Evolutionary conservation across 2,329 filamentous ascomycete species (phyloP).

Genomic region (Hirsutella rhossiliensis): DNA sequence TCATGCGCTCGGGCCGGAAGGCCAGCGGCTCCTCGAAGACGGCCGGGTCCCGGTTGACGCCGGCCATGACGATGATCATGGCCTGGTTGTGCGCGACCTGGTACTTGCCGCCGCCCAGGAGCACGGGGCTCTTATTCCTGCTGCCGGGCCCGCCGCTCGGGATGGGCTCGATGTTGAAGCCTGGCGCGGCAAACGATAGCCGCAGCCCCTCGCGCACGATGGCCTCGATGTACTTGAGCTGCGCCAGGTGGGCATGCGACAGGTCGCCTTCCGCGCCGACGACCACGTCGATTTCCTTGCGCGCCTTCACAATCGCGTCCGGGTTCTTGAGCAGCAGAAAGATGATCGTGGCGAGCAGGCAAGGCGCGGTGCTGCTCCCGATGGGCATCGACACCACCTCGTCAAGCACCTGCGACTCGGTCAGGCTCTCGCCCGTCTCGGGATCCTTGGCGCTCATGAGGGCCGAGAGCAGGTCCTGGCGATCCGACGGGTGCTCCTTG

Average conservation of each 20-base stretch:
- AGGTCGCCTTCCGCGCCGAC: constrained; percentile 30
- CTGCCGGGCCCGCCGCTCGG: constrained; percentile 10
- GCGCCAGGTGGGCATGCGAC: constrained; percentile 32
- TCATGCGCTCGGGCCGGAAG: constrained; percentile 37
- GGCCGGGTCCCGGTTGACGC: constrained; percentile 35
- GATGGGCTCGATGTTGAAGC: constrained; percentile 40
- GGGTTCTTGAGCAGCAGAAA: constrained; percentile 41
- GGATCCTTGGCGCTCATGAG: constrained; percentile 48
- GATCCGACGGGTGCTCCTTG: constrained; percentile 36
- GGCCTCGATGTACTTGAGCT: constrained; percentile 41
- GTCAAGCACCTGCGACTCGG: constrained; percentile 49
- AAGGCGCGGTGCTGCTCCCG: constrained; percentile 37
- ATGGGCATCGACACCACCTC: constrained; percentile 60
- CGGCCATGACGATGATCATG: constrained; percentile 36
- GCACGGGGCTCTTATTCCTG: constrained; percentile 28
- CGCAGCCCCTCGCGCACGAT: constrained; percentile 42
- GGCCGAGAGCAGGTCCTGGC: constrained; percentile 48
- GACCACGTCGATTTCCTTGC: constrained; percentile 40
- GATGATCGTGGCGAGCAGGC: constrained; percentile 31
- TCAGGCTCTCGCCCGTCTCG: constrained; percentile 45
- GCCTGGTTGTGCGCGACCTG: constrained; percentile 34
- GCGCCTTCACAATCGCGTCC: constrained; percentile 30
- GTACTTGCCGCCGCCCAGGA: constrained; percentile 35
- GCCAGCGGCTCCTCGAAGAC: constrained; percentile 34
- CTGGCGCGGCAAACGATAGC: constrained; percentile 39